phyloP scores from a whole-genome alignment of 345 rosid genomes.

The Gossypium herbaceum region DNA sequence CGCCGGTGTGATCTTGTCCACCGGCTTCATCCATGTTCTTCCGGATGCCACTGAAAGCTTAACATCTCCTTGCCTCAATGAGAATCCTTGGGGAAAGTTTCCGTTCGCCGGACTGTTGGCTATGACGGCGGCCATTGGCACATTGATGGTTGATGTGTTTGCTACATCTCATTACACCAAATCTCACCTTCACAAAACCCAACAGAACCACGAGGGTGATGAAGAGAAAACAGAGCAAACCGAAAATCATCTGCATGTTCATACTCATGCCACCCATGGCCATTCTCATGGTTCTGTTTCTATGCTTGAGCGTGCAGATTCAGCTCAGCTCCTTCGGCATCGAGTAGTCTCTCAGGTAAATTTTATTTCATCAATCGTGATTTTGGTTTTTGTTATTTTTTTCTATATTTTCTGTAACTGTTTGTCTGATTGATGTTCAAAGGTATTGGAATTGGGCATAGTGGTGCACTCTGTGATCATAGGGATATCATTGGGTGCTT shows the following conservation, averaged over 20 bases:
- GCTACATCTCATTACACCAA: conserved; percentile 38
- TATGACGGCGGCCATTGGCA: conserved; percentile 43
- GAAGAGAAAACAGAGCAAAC: conserved; percentile 26
- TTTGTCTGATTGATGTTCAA: no score
- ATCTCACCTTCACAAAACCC: background rate
- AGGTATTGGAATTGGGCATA: conserved; percentile 73
- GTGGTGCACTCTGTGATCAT: conserved; percentile 67
- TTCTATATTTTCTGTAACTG: background rate
- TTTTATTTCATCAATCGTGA: background rate
- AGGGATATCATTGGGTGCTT: conserved; percentile 64
- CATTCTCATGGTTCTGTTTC: conserved; percentile 33
- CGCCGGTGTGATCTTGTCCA: conserved; percentile 52
- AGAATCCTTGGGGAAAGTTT: conserved; percentile 48
- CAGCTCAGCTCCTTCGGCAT: conserved; percentile 40
- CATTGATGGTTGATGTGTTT: conserved; percentile 46
- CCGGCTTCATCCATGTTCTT: conserved; percentile 52
- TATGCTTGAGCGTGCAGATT: background rate
- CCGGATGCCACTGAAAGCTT: conserved; percentile 47
- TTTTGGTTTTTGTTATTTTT: background rate
- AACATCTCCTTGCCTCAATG: conserved; percentile 41
- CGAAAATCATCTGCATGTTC: conserved; percentile 21
- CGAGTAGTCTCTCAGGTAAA: conserved; percentile 43
- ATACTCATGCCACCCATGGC: conserved; percentile 37
- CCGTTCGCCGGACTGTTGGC: conserved; percentile 50
- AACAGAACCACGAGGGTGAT: background rate